These are phyloP conservation scores for Albugo candida DNA, from an alignment of 352 stramenopile species.

Conservation along the genomic window DNA sequence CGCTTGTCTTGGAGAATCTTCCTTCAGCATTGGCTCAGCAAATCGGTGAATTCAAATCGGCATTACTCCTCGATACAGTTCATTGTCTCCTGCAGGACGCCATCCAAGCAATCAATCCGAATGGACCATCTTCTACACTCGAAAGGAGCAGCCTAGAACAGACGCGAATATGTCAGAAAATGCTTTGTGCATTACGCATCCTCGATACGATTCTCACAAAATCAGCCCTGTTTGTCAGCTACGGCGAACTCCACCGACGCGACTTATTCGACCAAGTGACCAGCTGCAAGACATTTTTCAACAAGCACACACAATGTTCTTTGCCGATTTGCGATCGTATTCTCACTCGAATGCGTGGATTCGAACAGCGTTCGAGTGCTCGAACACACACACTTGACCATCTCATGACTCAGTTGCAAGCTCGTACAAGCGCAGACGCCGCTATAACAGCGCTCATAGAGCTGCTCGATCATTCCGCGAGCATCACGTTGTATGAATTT, in stretches of 20 bases:
- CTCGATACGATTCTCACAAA: constrained; percentile 52
- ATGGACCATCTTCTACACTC: no score
- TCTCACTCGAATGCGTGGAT: no score
- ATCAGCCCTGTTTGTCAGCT: constrained; percentile 7
- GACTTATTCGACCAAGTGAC: constrained; percentile 52
- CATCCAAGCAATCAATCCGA: neutral
- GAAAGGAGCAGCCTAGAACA: no score
- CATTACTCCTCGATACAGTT: constrained; percentile 43
- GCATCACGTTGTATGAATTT: constrained; percentile 70
- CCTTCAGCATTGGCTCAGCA: constrained; percentile 26
- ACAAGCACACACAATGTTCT: no score
- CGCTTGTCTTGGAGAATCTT: constrained; percentile 53
- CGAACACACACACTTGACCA: no score
- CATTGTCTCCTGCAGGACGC: constrained; percentile 41
- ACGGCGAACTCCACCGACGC: constrained; percentile 44
- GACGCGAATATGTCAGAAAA: neutral
- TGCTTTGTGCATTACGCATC: constrained; percentile 22
- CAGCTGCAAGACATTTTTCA: no score
- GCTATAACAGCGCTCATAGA: constrained; percentile 29
- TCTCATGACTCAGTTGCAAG: no score
- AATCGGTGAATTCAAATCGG: constrained; percentile 28
- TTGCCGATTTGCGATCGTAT: no score
- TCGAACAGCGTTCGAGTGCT: no score
- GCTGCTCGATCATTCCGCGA: constrained; percentile 49
- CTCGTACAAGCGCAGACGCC: no score